Conservation (phyloP, 768 basidiomycete genomes). For the Obba rivulosa region DNA sequence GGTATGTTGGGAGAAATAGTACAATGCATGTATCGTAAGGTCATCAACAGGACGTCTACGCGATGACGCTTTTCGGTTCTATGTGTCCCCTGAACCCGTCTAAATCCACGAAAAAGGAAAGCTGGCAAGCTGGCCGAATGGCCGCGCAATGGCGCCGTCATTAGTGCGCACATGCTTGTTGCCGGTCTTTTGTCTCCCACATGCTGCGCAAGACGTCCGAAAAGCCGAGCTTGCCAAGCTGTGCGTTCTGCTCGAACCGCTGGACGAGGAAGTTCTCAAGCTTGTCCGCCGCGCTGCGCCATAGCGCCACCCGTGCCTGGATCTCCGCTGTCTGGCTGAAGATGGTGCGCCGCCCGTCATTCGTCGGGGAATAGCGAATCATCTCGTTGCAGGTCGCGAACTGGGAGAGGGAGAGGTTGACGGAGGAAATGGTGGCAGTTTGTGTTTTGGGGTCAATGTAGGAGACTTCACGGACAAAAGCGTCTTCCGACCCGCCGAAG, state of each 20-base stretch:
- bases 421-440: constrained; percentile 79
- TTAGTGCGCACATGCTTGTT: constrained; percentile 15
- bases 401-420: constrained; percentile 93
- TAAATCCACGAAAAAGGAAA: constrained; percentile 14
- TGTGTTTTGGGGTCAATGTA: constrained; percentile 84
- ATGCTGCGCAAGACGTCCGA: constrained; percentile 79
- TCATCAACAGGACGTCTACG: constrained; percentile 14
- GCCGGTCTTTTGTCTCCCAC: constrained; percentile 66
- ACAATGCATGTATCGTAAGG: constrained; percentile 22
- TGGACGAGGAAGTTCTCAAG: constrained; percentile 84
- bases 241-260: constrained; percentile 90
- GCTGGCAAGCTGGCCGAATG: neutral
- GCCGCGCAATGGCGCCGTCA: no score
- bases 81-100: constrained; percentile 14
- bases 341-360: constrained; percentile 49
- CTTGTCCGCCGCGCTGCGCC: constrained; percentile 76
- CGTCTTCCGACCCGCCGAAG: constrained; percentile 90
- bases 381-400: constrained; percentile 90
- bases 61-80: constrained; percentile 20
- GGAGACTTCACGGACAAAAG: constrained; percentile 91
- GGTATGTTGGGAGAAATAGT: constrained; percentile 8
- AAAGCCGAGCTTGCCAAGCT: constrained; percentile 83
- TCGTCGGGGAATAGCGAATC: constrained; percentile 79
- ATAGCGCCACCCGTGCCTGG: constrained; percentile 73
- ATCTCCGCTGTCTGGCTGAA: constrained; percentile 93